Base-by-base conservation (phyloP, 768 basidiomycete species). In the Macrolepiota dolichaula region DNA sequence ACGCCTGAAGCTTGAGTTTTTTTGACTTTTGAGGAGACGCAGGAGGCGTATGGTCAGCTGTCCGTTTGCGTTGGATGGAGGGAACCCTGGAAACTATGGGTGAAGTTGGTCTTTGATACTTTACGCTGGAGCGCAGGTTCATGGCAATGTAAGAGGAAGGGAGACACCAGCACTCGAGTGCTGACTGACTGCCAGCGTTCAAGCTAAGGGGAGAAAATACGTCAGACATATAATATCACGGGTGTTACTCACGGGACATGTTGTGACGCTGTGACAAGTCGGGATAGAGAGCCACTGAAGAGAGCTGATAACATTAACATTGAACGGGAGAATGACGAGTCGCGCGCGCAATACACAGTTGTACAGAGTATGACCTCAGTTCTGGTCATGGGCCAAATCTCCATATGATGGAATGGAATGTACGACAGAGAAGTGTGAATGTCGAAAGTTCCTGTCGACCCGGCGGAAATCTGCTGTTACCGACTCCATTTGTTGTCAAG, bases 1-100 rank as follows among this genome's bases (percentile, higher is more conserved):
- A 68, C 1, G 74, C 74, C 36, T 82, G 76, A 1, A 81, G 68
- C 66, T 83, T 85, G 37, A 83, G 73, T 62, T 85, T 85, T 70
- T 85, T 85, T n/a, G 50, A 27, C 44, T 24, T 22, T 40, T 36
- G 24, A 25, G 12, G 17, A 27, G 12, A n/a, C n/a, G 13, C 15
- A 17, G 50, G 42, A 44, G 42, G 19, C 19, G n/a, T 19, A 44
- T 19, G 13, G 19, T 17, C 37, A 2, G 52, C 22, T 13, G 59
- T 13, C 10, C 32, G 51, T n/a, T 32, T 53, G 27, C 40, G 59
- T 24, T 15, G 13, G 9, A 3, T n/a, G 12, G 10, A 17, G n/a
- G 29, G 29, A 27, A 50, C 19, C 36, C 38, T 47, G 17, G 15
- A 36, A 1, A 38, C 19, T 19, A 7, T 44, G 10, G 49, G 35